Evolutionary conservation across 306 rosid species (phyloP), one percentile per base, ranked within the genome.

Genomic region (Lathyrus oleraceus): DNA sequence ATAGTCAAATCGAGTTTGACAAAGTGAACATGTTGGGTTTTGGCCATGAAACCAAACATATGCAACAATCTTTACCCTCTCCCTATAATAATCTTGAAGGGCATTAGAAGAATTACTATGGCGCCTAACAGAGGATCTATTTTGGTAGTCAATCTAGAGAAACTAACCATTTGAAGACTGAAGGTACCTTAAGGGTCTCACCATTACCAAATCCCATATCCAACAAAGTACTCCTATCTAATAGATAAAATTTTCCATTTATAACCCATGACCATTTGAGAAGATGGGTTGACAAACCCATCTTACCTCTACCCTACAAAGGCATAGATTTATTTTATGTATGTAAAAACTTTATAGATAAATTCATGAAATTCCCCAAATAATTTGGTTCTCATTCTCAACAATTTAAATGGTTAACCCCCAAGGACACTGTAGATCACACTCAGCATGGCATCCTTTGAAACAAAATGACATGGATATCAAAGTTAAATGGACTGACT

Each of bases 121-220:
- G 19, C 3, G 51, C 19, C 19, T 45, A 14, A 45, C 17, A n/a
- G 39, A 35, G 52, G 6, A 63, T 7, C 52, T 14, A 63, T 20
- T 47, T 15, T 36, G 3, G 7, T 47, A 38, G 20, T 65, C 61
- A 71, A 70, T 54, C 67, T 9, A 64, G 48, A 21, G 12, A 32
- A 45, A 44, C 38, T 15, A 70, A 10, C 27, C 63, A 64, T 64
- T 61, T 23, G 51, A 70, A 64, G 28, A 32, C 19, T 43, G 44
- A 23, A 30, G 61, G 10, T 15, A 39, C 10, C 64, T 35, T 17
- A 65, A 14, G 47, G 67, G 23, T 70, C 61, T 70, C 61, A 71
- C 35, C 62, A 57, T 71, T 48, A 65, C 44, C 56, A 65, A 65
- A 65, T 42, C 58, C 10, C 42, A 65, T 57, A 47, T 40, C 58